Percentiles rank a stretch among this genome's conserved stretches.
phyloP scores from a whole-genome alignment of 495 filamentous ascomycete genomes.

The Rusavskia elegans region DNA sequence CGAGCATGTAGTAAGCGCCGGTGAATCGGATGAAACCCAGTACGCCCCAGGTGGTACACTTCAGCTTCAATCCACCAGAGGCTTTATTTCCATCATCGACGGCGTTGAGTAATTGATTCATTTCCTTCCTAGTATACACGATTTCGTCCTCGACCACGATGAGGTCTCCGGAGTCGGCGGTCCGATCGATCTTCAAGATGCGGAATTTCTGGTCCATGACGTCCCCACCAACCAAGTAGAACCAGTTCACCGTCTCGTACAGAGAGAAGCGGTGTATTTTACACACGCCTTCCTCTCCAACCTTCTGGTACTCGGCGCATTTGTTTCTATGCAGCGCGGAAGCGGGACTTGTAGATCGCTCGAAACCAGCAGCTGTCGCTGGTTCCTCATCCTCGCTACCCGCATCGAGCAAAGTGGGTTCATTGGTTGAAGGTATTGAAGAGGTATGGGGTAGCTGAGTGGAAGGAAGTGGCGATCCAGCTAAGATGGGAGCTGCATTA shows the following conservation, averaged over 20 bases:
- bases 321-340: conserved; percentile 32
- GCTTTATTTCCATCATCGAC: conserved; percentile 93
- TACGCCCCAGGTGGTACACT: conserved; percentile 83
- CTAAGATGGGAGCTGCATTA: no score
- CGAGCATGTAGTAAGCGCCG: conserved; percentile 90
- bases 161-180: conserved; percentile 63
- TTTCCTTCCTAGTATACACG: conserved; percentile 82
- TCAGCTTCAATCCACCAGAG: conserved; percentile 79
- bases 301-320: conserved; percentile 36
- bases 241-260: conserved; percentile 84
- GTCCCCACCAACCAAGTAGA: conserved; percentile 87
- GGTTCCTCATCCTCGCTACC: conserved; percentile 52
- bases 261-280: conserved; percentile 93
- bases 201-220: conserved; percentile 74
- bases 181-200: conserved; percentile 89
- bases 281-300: conserved; percentile 52
- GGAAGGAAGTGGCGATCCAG: no score
- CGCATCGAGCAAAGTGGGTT: conserved; percentile 7
- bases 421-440: no score
- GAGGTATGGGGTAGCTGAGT: no score
- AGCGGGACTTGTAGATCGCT: conserved; percentile 36
- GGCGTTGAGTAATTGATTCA: conserved; percentile 78
- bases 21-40: conserved; percentile 93
- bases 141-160: conserved; percentile 85
- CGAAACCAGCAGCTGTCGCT: conserved; percentile 44